A percentile compares a stretch with the other conserved stretches of the same genome.
phyloP scores from a whole-genome alignment of 2,329 filamentous ascomycete genomes.

The Neonectria magnoliae region DNA sequence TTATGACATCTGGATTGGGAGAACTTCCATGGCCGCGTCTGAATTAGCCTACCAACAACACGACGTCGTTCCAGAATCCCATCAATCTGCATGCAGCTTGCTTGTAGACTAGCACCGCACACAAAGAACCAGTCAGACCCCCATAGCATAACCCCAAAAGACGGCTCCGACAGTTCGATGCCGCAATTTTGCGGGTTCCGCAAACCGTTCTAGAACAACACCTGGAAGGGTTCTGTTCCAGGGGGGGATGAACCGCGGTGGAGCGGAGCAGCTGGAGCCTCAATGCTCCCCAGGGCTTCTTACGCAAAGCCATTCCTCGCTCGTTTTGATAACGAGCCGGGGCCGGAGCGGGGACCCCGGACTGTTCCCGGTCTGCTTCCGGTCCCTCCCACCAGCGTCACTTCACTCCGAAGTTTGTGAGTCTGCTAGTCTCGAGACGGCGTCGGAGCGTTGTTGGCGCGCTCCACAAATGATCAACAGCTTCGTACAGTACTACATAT shows the following conservation, averaged over 20 bases:
- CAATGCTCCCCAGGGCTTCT: conserved; percentile 23
- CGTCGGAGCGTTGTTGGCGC: neutral
- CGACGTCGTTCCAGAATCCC: neutral
- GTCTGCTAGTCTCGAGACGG: neutral
- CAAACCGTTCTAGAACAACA: conserved; percentile 16
- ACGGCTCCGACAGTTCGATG: conserved; percentile 16
- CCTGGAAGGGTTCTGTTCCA: conserved; percentile 29
- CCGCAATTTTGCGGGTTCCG: conserved; percentile 23
- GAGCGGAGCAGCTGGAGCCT: conserved; percentile 32
- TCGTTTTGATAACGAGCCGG: conserved; percentile 30
- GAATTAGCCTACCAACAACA: neutral
- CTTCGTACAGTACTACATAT: neutral
- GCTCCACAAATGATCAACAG: neutral
- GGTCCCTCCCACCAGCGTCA: conserved; percentile 1
- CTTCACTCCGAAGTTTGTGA: neutral
- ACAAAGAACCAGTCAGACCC: too few species aligned
- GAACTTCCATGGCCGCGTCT: neutral
- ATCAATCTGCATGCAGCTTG: neutral
- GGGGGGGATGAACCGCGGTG: conserved; percentile 11
- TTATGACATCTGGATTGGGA: neutral
- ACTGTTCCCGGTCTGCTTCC: conserved; percentile 26
- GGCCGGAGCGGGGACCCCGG: conserved; percentile 23
- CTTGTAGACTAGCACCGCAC: too few species aligned
- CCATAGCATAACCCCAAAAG: neutral
- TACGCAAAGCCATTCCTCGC: conserved; percentile 32